Evolutionary conservation across 345 rosid species (phyloP).

Genomic region (Geranium brycei): DNA sequence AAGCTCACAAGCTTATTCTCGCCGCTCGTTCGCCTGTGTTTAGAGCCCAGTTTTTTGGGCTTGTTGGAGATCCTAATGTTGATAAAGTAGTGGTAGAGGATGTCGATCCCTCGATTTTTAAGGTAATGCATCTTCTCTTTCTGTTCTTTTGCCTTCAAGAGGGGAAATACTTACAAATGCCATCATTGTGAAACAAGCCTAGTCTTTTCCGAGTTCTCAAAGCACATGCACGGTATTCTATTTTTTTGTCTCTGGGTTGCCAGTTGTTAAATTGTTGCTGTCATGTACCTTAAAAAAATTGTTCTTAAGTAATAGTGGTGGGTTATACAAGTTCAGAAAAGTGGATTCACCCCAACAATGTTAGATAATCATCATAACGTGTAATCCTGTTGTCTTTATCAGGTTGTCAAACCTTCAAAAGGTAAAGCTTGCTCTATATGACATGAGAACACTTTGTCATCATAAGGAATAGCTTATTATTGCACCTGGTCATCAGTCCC

Average conservation of each 20-base stretch:
- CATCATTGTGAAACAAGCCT: neutral
- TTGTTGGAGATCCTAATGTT: conserved; percentile 48
- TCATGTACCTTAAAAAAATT: neutral
- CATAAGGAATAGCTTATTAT: neutral
- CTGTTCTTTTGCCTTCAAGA: neutral
- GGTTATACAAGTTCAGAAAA: no score
- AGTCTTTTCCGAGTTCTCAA: neutral
- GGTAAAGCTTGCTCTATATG: neutral
- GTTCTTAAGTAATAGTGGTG: no score
- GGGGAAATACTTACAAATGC: neutral
- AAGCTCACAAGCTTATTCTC: conserved; percentile 79
- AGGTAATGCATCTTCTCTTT: conserved; percentile 29
- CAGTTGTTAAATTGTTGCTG: neutral
- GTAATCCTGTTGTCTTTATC: neutral
- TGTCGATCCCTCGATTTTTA: conserved; percentile 71
- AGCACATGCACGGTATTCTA: neutral
- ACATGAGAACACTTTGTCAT: neutral
- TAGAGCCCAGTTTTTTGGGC: conserved; percentile 91
- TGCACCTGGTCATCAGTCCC: no score
- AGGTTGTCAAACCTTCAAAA: neutral
- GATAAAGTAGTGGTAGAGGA: conserved; percentile 50
- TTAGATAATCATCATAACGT: neutral
- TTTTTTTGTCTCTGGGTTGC: neutral
- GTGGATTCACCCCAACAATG: neutral
- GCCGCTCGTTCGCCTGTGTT: conserved; percentile 92